These are phyloP conservation scores for Diaporthe vexans DNA, from an alignment of 2,329 filamentous ascomycete species.

Conservation along the genomic window DNA sequence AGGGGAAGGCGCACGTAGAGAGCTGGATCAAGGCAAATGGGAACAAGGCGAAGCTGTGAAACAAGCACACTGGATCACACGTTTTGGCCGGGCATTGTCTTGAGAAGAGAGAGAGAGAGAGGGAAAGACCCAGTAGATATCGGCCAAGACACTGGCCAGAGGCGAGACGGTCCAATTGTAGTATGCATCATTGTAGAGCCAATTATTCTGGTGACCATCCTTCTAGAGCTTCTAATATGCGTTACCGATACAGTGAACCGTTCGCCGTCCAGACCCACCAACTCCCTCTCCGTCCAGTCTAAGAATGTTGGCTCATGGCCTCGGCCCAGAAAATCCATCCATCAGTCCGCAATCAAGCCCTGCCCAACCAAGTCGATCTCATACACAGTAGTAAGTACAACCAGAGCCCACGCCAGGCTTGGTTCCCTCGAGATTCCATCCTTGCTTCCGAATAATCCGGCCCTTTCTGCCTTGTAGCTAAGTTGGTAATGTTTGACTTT, in stretches of 20 bases:
- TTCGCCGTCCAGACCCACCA: slow-evolving; percentile 5
- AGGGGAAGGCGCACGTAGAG: slow-evolving; percentile 60
- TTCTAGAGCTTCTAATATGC: slow-evolving; percentile 7
- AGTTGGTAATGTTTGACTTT: slow-evolving; percentile 23
- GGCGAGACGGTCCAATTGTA: not conserved
- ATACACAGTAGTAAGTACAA: slow-evolving; percentile 22
- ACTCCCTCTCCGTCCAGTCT: slow-evolving; percentile 27
- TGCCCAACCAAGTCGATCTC: not conserved
- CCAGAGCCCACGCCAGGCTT: not conserved
- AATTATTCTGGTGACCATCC: not conserved
- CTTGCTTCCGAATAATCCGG: not conserved
- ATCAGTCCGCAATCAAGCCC: slow-evolving; percentile 18
- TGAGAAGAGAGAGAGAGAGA: too few species aligned
- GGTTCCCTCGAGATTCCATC: slow-evolving; percentile 3
- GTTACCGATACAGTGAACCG: not conserved
- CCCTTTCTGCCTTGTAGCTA: slow-evolving; percentile 7
- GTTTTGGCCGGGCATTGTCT: not conserved
- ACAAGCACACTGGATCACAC: not conserved
- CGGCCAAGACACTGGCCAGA: not conserved
- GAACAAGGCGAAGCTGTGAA: slow-evolving; percentile 57
- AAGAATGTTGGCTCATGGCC: slow-evolving; percentile 9
- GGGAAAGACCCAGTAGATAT: too few species aligned
- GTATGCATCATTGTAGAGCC: not conserved
- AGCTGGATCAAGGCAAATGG: slow-evolving; percentile 61
- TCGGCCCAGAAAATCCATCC: slow-evolving; percentile 12